Base-by-base conservation (phyloP, 768 basidiomycete genomes). In the Lactarius psammicola region DNA sequence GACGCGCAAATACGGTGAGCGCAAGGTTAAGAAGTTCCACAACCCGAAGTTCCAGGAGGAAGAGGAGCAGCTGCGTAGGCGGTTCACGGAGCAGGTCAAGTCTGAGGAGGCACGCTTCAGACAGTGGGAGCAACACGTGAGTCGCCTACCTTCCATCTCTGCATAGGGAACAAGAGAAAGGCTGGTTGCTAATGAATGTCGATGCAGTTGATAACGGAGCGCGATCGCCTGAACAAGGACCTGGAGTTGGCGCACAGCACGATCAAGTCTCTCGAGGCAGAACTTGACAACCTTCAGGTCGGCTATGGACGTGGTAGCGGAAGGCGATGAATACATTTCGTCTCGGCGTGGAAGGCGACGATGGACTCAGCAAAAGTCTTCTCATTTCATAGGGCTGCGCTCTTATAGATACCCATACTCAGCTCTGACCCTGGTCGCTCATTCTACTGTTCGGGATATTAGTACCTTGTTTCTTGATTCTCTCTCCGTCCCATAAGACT, bases 11-110 rank as follows among this genome's bases (percentile, higher is more conserved):
- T 96, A 95, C 70, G 97, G 95, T 71, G 97, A 98, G 77, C 88
- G 95, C 71, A 98, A 98, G 81, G 93, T 95, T 73, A 95, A 94
- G 86, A 98, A 98, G 81, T 83, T 93, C 71, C 95, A 99, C 80
- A 99, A 98, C 78, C 96, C 97, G 72, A 98, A 98, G 79, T 99
- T 96, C 88, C 95, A 95, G 82, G 97, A 98, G 77, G 97, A 99
- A 80, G 96, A 99, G 77, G 97, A 99, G 78, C 84, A 88, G 65
- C 86, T 98, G 68, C 84, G 96, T 74, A 98, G 95, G 83, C 87
- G 95, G 68, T 99, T 99, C 80, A 99, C 97, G 34, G 97, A 99
- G 78, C 97, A 99, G 81, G 97, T 99, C 84, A 99, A 99, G 82
- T 83, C 93, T 64, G 97, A 99, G 81, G 97, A 99, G 75, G 85